Evolutionary conservation across 257 asterid species (phyloP).

Genomic region (Salvia splendens): DNA sequence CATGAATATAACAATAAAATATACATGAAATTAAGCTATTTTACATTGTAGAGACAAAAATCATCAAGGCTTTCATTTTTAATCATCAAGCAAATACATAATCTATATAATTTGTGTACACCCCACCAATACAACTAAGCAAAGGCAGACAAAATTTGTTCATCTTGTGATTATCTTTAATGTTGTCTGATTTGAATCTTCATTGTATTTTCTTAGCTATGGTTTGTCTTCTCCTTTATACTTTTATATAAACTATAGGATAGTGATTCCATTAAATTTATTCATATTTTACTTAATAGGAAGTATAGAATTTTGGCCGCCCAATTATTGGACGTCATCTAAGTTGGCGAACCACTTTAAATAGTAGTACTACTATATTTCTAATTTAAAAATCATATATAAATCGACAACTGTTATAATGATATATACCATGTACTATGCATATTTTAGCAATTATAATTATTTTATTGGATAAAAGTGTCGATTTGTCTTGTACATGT

Average conservation of each 20-base stretch:
- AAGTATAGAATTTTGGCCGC: conserved; percentile 28
- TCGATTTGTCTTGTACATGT: conserved; percentile 35
- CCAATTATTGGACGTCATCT: conserved; percentile 13
- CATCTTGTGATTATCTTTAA: conserved; percentile 31
- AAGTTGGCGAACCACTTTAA: conserved; percentile 23
- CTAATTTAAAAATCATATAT: too few species aligned
- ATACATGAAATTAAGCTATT: too few species aligned
- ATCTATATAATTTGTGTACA: not conserved
- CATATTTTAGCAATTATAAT: not conserved
- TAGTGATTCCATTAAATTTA: conserved; percentile 32
- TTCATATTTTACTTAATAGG: conserved; percentile 20
- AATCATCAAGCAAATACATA: not conserved
- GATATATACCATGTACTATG: too few species aligned
- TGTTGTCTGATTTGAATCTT: conserved; percentile 26
- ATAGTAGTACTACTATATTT: too few species aligned
- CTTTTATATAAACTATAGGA: conserved; percentile 3
- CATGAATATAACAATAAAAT: too few species aligned
- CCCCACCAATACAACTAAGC: conserved; percentile 19
- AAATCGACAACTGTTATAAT: too few species aligned
- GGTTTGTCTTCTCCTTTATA: conserved; percentile 28
- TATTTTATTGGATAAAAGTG: conserved; percentile 22
- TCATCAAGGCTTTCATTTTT: not conserved
- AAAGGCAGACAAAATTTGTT: conserved; percentile 11
- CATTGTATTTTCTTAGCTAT: conserved; percentile 28
- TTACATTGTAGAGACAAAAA: too few species aligned